phyloP scores from a whole-genome alignment of 441 rosid species.

The Rhodomyrtus psidioides region DNA sequence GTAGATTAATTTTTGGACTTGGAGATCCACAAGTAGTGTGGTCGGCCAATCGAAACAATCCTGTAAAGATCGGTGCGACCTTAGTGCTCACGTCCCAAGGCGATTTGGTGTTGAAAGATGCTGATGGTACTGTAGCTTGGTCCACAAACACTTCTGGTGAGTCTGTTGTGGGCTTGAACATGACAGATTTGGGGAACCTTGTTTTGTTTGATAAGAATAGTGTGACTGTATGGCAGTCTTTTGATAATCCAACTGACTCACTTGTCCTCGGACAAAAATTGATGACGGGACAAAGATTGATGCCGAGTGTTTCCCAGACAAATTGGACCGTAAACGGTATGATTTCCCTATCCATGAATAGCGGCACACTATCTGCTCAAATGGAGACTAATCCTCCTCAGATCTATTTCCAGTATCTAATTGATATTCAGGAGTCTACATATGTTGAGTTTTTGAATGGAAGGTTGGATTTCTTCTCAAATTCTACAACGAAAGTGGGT shows the following conservation, averaged over 20 bases:
- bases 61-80: fast-evolving
- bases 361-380: neutral
- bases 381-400: neutral
- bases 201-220: neutral
- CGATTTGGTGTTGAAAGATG: neutral
- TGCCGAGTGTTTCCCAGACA: too few species aligned
- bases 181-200: neutral
- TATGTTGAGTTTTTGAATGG: neutral
- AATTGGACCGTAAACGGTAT: neutral
- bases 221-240: conserved; percentile 8
- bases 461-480: neutral
- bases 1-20: too few species aligned
- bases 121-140: neutral
- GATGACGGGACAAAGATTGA: neutral
- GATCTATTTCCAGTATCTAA: neutral
- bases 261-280: conserved; percentile 8
- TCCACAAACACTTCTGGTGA: neutral
- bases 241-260: conserved; percentile 11
- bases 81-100: neutral
- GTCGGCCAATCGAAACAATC: neutral
- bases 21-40: neutral
- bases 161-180: neutral
- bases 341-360: neutral
- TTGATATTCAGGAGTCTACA: neutral
- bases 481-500: too few species aligned